Conservation (phyloP, 768 basidiomycete genomes). For the Strobilomyces dryophilus region DNA sequence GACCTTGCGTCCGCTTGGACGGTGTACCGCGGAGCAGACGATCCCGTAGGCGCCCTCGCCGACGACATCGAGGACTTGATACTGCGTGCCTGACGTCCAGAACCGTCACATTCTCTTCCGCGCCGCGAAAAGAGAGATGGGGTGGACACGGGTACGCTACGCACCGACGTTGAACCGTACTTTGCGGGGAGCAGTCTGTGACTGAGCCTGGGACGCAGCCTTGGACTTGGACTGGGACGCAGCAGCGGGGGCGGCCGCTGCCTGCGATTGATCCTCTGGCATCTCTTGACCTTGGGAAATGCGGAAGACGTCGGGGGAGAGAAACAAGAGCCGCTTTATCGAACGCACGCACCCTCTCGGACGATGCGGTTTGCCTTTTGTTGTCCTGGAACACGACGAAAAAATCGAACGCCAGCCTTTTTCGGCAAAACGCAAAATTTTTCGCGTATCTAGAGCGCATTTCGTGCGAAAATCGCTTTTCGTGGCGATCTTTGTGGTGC, state of each 20-base stretch:
- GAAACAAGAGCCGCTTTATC: constrained; percentile 13
- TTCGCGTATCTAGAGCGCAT: constrained; percentile 1
- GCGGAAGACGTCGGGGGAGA: constrained; percentile 5
- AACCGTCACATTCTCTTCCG: background rate
- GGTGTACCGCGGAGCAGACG: constrained; percentile 89
- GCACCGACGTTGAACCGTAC: constrained; percentile 85
- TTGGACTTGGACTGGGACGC: constrained; percentile 36
- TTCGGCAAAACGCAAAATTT: background rate
- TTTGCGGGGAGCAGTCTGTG: constrained; percentile 62
- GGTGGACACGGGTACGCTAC: constrained; percentile 7
- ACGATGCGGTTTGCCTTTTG: constrained; percentile 10
- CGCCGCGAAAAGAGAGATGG: background rate
- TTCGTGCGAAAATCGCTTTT: constrained; percentile 3
- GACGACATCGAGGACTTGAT: constrained; percentile 82
- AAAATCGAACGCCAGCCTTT: background rate
- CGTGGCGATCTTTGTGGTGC: background rate
- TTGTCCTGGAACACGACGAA: constrained; percentile 21
- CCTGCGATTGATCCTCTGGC: constrained; percentile 25
- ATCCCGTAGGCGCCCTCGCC: constrained; percentile 94
- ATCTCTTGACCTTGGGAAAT: constrained; percentile 13
- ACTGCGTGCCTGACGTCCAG: constrained; percentile 55
- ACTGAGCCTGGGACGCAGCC: constrained; percentile 37
- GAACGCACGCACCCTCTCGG: background rate
- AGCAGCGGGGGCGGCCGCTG: constrained; percentile 10
- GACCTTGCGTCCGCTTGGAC: constrained; percentile 84